A percentile compares a stretch with the other conserved stretches of the same genome.
These are phyloP conservation scores for Fusarium irregulare DNA, from an alignment of 2,329 filamentous ascomycete species.

Conservation along the genomic window DNA sequence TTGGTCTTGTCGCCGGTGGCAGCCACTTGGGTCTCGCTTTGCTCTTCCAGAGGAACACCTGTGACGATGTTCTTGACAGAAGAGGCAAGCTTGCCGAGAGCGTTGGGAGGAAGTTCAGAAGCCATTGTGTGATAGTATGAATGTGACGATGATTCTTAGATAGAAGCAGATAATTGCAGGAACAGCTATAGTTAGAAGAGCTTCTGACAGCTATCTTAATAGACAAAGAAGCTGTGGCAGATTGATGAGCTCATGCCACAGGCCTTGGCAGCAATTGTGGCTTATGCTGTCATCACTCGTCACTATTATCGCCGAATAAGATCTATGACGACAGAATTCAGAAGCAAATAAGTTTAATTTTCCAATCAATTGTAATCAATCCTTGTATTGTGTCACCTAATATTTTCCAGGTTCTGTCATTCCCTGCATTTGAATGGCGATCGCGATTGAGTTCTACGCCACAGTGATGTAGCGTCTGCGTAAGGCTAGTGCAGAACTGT, in stretches of 20 bases:
- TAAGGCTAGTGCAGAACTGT: not conserved
- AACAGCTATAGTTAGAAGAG: too few relatives aligned
- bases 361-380: not conserved
- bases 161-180: not conserved
- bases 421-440: not conserved
- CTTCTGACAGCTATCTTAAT: not conserved
- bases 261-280: not conserved
- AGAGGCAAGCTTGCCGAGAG: constrained; percentile 17
- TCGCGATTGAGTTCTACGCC: not conserved
- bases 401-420: not conserved
- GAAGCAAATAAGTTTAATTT: not conserved
- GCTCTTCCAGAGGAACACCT: not conserved
- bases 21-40: constrained; percentile 1
- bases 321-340: constrained; percentile 13
- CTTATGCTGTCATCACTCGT: constrained; percentile 23
- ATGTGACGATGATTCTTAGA: too few relatives aligned
- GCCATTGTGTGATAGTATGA: constrained; percentile 1
- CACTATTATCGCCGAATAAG: not conserved
- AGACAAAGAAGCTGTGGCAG: not conserved
- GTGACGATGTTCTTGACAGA: constrained; percentile 27
- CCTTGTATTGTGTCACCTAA: not conserved
- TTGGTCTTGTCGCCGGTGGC: not conserved
- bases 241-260: not conserved
- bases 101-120: constrained; percentile 9
- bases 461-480: constrained; percentile 1